Evolutionary conservation across 441 rosid genomes (phyloP).

Genomic region (Populus hybrid): DNA sequence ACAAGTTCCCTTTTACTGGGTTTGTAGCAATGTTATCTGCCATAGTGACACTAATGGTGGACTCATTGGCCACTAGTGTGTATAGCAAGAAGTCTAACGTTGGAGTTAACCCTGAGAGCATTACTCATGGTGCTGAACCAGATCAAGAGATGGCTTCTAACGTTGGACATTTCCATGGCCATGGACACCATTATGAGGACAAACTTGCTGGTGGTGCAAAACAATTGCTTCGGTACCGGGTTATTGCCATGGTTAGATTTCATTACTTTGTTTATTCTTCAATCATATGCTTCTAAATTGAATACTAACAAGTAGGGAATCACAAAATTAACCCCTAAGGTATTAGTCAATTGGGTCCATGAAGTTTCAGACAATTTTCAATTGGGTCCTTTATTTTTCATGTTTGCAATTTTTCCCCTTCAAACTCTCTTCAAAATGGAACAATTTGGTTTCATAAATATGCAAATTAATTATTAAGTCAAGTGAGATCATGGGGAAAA

Average conservation of each 20-base stretch:
- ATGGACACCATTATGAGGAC: constrained; percentile 13
- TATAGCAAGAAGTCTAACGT: constrained; percentile 9
- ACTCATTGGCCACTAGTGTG: constrained; percentile 30
- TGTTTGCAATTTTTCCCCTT: too few relatives aligned
- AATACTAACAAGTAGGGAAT: background rate
- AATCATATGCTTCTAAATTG: background rate
- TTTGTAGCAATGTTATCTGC: constrained; percentile 54
- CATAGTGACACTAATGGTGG: constrained; percentile 37
- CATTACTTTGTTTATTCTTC: background rate
- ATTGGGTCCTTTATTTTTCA: too few relatives aligned
- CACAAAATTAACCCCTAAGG: too few relatives aligned
- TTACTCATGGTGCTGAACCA: background rate
- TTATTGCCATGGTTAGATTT: constrained; percentile 62
- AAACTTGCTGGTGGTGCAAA: constrained; percentile 24
- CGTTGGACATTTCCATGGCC: constrained; percentile 23
- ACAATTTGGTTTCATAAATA: too few relatives aligned
- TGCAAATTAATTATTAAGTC: too few relatives aligned
- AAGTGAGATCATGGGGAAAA: background rate
- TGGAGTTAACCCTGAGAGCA: background rate
- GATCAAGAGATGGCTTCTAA: constrained; percentile 6
- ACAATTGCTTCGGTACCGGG: constrained; percentile 52
- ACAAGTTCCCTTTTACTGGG: constrained; percentile 45
- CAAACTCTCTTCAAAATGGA: too few relatives aligned
- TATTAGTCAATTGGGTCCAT: too few relatives aligned
- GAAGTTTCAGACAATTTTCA: too few relatives aligned